These are phyloP conservation scores for Colletotrichum chrysophilum DNA, from an alignment of 2,329 filamentous ascomycete genomes.

Conservation along the genomic window DNA sequence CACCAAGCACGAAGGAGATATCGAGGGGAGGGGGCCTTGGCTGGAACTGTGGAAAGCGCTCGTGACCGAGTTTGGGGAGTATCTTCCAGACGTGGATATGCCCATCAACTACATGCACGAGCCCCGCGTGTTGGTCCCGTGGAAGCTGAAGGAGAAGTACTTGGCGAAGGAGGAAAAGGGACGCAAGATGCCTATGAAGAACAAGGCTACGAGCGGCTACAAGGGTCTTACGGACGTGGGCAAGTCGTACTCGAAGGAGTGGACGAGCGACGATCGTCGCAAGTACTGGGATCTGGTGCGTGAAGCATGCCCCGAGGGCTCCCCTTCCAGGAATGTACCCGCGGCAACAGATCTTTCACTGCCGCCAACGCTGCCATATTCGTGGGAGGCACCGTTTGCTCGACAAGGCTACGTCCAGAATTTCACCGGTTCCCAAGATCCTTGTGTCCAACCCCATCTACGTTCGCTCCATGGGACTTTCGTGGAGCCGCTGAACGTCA, in stretches of 20 bases:
- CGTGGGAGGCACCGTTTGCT: constrained; percentile 40
- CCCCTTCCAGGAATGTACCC: constrained; percentile 46
- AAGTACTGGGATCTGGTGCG: constrained; percentile 65
- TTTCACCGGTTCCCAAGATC: constrained; percentile 62
- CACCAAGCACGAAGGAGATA: constrained; percentile 36
- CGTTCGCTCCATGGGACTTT: constrained; percentile 61
- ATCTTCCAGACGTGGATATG: constrained; percentile 70
- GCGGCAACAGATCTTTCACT: constrained; percentile 32
- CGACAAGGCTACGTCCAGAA: constrained; percentile 59
- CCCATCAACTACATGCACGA: constrained; percentile 71
- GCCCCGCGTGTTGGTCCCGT: constrained; percentile 65
- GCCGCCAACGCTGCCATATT: constrained; percentile 36
- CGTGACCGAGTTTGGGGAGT: constrained; percentile 55
- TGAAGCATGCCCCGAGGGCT: constrained; percentile 61
- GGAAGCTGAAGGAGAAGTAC: constrained; percentile 58
- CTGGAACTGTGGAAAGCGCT: constrained; percentile 53
- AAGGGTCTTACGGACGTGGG: constrained; percentile 42
- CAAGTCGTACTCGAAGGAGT: constrained; percentile 32
- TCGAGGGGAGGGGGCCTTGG: constrained; percentile 46
- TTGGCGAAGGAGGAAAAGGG: constrained; percentile 51
- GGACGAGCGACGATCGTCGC: constrained; percentile 15
- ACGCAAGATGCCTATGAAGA: constrained; percentile 46
- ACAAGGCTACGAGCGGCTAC: constrained; percentile 48
- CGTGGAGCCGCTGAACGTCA: constrained; percentile 56
- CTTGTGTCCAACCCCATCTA: constrained; percentile 62